These are phyloP conservation scores for Oropetium thomaeum DNA, from an alignment of 176 grass and related monocot genomes.

Conservation along the genomic window DNA sequence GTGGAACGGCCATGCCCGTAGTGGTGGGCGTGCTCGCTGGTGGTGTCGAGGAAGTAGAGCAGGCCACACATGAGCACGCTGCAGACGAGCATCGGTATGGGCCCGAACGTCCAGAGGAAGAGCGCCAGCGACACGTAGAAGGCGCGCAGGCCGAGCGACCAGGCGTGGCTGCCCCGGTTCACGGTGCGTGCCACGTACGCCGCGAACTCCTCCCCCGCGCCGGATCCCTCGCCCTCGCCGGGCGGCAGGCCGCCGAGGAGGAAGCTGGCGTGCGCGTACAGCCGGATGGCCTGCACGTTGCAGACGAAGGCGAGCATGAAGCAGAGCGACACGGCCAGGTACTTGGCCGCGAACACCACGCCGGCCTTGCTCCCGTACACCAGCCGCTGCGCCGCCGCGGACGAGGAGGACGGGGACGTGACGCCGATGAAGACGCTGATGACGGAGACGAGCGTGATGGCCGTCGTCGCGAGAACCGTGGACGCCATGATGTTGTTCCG, in stretches of 20 bases:
- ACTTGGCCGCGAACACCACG: conserved; percentile 50
- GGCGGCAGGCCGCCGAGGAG: conserved; percentile 52
- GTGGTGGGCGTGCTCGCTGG: conserved; percentile 17
- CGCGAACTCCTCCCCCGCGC: conserved; percentile 16
- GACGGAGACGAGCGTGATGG: conserved; percentile 68
- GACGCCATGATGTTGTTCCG: conserved; percentile 95
- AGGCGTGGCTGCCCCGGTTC: conserved; percentile 72
- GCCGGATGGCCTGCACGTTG: conserved; percentile 75
- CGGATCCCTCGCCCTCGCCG: background rate
- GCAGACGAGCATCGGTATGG: conserved; percentile 70
- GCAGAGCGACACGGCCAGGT: conserved; percentile 77
- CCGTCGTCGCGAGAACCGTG: conserved; percentile 72
- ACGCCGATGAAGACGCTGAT: conserved; percentile 67
- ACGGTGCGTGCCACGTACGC: conserved; percentile 57
- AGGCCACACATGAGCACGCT: conserved; percentile 52
- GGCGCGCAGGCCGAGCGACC: conserved; percentile 78
- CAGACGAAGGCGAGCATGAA: conserved; percentile 86
- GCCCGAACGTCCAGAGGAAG: conserved; percentile 88
- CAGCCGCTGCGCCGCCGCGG: background rate
- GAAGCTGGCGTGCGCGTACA: conserved; percentile 79
- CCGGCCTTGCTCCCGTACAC: conserved; percentile 36
- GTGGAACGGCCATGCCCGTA: background rate
- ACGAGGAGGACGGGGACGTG: conserved; percentile 13
- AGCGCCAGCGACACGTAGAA: conserved; percentile 74
- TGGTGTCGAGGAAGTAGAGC: conserved; percentile 71